Percentiles rank a stretch among this genome's conserved stretches.
Evolutionary conservation across 2,329 filamentous ascomycete species (phyloP).

Genomic region (Fusarium ambrosium): DNA sequence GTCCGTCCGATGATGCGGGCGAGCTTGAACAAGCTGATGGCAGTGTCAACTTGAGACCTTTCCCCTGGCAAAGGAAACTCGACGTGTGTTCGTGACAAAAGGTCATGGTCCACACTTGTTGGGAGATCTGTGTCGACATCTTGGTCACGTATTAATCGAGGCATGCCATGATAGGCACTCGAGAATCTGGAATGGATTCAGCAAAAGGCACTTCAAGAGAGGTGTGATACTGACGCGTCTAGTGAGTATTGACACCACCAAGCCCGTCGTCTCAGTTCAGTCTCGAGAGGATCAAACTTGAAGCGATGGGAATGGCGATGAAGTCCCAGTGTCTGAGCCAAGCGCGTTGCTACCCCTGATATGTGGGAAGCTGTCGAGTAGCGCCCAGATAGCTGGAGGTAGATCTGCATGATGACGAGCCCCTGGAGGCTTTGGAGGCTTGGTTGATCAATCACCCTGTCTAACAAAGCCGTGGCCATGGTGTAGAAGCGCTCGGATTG

Average conservation of each 20-base stretch:
- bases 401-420: conserved; percentile 41
- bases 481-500: conserved; percentile 38
- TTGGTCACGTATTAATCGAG: conserved; percentile 45
- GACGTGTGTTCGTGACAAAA: conserved; percentile 39
- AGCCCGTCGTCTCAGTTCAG: conserved; percentile 40
- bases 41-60: conserved; percentile 42
- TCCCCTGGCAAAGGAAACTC: conserved; percentile 45
- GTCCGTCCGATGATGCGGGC: conserved; percentile 41
- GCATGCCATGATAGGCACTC: conserved; percentile 46
- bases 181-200: conserved; percentile 28
- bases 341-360: conserved; percentile 41
- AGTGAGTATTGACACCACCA: conserved; percentile 49
- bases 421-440: conserved; percentile 40
- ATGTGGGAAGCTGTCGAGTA: conserved; percentile 41
- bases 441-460: conserved; percentile 30
- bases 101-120: conserved; percentile 43
- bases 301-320: conserved; percentile 46
- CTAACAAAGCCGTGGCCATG: conserved; percentile 29
- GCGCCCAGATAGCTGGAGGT: conserved; percentile 41
- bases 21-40: conserved; percentile 43
- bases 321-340: conserved; percentile 43
- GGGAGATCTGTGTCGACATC: conserved; percentile 46
- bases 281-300: conserved; percentile 46
- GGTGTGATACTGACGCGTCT: conserved; percentile 34
- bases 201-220: neutral